phyloP scores from a whole-genome alignment of 345 rosid species.

The Pistacia vera region DNA sequence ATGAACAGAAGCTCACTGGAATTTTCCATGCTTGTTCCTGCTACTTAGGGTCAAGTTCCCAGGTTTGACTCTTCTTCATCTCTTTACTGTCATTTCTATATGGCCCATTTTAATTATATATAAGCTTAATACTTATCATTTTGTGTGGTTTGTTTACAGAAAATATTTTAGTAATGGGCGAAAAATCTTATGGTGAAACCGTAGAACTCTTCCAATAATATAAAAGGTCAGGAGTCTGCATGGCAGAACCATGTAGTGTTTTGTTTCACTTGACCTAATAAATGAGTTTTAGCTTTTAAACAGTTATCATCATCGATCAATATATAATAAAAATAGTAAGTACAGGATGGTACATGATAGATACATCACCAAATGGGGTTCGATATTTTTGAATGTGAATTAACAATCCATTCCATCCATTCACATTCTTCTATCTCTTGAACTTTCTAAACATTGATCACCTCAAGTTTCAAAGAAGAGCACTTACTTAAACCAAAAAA shows the following conservation, averaged over 20 bases:
- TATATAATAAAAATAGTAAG: slow-evolving; percentile 6
- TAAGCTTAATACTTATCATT: background rate
- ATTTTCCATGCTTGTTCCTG: slow-evolving; percentile 19
- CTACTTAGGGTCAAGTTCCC: slow-evolving; percentile 1
- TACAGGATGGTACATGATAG: slow-evolving; percentile 22
- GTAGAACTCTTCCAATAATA: background rate
- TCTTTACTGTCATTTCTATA: background rate
- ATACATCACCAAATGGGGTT: slow-evolving; percentile 2
- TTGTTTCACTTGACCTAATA: slow-evolving; percentile 16
- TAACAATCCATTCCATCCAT: slow-evolving; percentile 5
- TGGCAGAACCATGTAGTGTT: background rate
- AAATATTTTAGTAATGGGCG: too few species aligned
- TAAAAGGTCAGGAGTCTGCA: background rate
- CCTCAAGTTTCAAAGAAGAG: background rate
- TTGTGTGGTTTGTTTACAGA: too few species aligned
- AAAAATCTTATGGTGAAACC: background rate
- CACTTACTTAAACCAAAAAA: background rate
- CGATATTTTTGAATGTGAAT: slow-evolving; percentile 7
- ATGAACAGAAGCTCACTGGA: slow-evolving; percentile 23
- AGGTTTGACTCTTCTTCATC: slow-evolving; percentile 19
- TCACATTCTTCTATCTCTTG: background rate
- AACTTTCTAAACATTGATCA: background rate
- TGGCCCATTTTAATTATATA: background rate
- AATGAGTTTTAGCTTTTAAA: background rate
- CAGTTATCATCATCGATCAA: slow-evolving; percentile 14